Conservation (phyloP, 805 yeast species). For the Pichia scutulata region DNA sequence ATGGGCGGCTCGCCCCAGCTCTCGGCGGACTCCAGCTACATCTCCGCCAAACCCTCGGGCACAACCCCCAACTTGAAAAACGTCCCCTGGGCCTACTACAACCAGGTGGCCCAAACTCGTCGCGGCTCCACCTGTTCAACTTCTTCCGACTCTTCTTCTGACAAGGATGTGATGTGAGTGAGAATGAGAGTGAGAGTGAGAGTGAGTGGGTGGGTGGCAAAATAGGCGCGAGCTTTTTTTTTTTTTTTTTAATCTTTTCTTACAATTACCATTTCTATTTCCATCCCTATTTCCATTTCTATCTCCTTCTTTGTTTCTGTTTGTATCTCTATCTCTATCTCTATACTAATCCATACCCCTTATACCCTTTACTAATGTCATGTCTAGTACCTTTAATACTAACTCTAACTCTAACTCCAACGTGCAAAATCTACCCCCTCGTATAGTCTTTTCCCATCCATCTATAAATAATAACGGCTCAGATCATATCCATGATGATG, state of each 20-base stretch:
- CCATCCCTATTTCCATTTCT: no score
- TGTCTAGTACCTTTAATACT: background rate
- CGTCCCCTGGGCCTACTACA: slow-evolving; percentile 25
- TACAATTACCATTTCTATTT: no score
- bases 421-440: no score
- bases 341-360: background rate
- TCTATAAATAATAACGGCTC: background rate
- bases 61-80: slow-evolving; percentile 26
- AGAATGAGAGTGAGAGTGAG: no score
- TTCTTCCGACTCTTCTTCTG: no score
- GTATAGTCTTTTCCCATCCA: background rate
- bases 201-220: no score
- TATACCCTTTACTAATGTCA: background rate
- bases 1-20: background rate
- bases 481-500: background rate
- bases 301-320: background rate
- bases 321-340: background rate
- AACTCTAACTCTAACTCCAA: background rate
- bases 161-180: no score
- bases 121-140: background rate
- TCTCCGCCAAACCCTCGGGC: background rate
- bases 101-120: slow-evolving; percentile 2
- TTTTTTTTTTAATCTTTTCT: no score
- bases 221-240: no score
- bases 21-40: background rate